Conservation (phyloP, 345 rosid species). For the Gossypium rotundifolium region DNA sequence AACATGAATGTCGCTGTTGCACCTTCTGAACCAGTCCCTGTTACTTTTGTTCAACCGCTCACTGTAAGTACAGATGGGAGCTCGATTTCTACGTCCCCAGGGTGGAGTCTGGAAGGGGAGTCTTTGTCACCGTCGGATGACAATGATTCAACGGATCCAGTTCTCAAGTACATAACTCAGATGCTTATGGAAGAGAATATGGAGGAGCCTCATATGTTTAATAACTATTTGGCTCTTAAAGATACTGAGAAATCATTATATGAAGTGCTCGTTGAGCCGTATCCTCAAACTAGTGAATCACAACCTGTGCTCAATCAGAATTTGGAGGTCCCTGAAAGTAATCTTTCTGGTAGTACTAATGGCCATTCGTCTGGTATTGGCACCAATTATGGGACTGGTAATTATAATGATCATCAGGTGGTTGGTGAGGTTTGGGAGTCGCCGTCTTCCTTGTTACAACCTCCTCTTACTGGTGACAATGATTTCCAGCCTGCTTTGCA, state of each 20-base stretch:
- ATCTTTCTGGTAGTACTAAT: slow-evolving; percentile 21
- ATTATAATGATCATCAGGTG: background rate
- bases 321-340: slow-evolving; percentile 41
- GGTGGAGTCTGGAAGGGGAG: slow-evolving; percentile 30
- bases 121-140: slow-evolving; percentile 41
- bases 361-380: slow-evolving; percentile 24
- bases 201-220: slow-evolving; percentile 57
- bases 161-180: slow-evolving; percentile 57
- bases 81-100: slow-evolving; percentile 27
- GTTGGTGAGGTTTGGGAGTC: slow-evolving; percentile 15
- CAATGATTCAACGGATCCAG: slow-evolving; percentile 44
- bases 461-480: slow-evolving; percentile 9
- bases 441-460: slow-evolving; percentile 7
- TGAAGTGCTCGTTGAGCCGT: slow-evolving; percentile 51
- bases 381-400: background rate
- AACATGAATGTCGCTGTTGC: slow-evolving; percentile 16
- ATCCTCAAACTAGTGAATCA: slow-evolving; percentile 36
- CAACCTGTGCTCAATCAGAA: background rate
- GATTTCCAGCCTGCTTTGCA: slow-evolving; percentile 12
- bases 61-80: slow-evolving; percentile 29
- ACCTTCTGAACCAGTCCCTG: slow-evolving; percentile 20
- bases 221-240: slow-evolving; percentile 60
- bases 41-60: slow-evolving; percentile 15
- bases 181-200: slow-evolving; percentile 81
- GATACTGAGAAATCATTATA: slow-evolving; percentile 68